Evolutionary conservation across 2,329 filamentous ascomycete genomes (phyloP).

Genomic region (Ophiostoma quercus): DNA sequence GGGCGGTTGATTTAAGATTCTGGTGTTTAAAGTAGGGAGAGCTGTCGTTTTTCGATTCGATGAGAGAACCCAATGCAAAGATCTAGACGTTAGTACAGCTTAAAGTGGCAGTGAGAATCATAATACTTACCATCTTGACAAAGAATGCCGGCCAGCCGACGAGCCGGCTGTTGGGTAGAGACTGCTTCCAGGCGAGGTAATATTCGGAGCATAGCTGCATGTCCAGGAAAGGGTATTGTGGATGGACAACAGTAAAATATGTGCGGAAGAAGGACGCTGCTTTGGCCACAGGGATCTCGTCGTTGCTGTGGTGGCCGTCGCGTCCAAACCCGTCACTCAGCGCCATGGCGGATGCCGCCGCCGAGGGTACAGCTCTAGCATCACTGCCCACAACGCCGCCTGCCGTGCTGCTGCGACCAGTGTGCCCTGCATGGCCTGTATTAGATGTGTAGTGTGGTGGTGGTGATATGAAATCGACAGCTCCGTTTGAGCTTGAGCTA

Average conservation of each 20-base stretch:
- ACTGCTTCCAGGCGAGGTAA: slow-evolving; percentile 18
- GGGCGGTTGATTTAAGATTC: slow-evolving; percentile 22
- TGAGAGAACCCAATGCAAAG: slow-evolving; percentile 21
- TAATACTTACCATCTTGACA: slow-evolving; percentile 21
- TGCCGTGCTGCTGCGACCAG: neutral
- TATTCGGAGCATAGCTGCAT: slow-evolving; percentile 19
- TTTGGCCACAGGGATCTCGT: slow-evolving; percentile 12
- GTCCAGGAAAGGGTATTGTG: slow-evolving; percentile 23
- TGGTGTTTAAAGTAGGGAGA: slow-evolving; percentile 21
- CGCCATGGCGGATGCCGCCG: slow-evolving; percentile 8
- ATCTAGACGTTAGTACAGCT: slow-evolving; percentile 8
- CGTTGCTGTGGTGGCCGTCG: neutral
- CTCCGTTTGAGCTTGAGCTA: neutral
- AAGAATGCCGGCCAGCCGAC: slow-evolving; percentile 23
- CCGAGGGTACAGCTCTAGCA: neutral
- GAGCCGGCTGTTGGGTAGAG: neutral
- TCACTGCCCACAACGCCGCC: slow-evolving; percentile 4
- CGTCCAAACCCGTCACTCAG: neutral
- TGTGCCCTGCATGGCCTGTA: neutral
- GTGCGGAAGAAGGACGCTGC: slow-evolving; percentile 22
- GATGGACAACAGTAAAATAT: slow-evolving; percentile 22
- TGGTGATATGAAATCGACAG: neutral
- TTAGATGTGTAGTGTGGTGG: neutral
- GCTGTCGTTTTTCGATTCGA: slow-evolving; percentile 20
- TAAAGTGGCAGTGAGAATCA: neutral